Evolutionary conservation across 352 stramenopile genomes (phyloP).

Genomic region (Globisporangium iwayamae): DNA sequence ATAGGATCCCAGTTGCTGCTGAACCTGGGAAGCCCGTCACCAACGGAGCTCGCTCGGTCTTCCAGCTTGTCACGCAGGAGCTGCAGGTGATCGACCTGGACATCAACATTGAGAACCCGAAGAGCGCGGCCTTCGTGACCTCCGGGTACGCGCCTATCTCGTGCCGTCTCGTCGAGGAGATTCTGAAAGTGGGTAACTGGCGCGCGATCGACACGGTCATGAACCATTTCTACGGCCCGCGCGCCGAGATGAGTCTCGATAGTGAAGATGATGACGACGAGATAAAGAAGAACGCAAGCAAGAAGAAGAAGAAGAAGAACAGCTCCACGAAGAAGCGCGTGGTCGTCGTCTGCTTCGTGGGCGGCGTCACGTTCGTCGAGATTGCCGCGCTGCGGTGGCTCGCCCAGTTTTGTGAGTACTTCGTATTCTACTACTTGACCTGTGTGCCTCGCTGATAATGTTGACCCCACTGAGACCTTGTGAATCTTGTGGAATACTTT

Average conservation of each 20-base stretch:
- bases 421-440: background rate
- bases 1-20: too few relatives aligned
- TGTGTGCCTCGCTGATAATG: background rate
- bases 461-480: background rate
- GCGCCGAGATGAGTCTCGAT: constrained; percentile 43
- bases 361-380: constrained; percentile 68
- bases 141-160: constrained; percentile 70
- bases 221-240: constrained; percentile 43
- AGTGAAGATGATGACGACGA: constrained; percentile 12
- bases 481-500: constrained; percentile 1
- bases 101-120: constrained; percentile 48
- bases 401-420: constrained; percentile 51
- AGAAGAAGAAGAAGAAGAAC: constrained; percentile 25
- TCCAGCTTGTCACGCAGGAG: constrained; percentile 25
- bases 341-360: constrained; percentile 64
- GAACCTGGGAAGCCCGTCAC: background rate
- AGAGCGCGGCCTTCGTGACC: constrained; percentile 64
- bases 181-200: constrained; percentile 51
- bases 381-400: constrained; percentile 75
- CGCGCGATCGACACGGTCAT: constrained; percentile 44
- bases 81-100: constrained; percentile 55
- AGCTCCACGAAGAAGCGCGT: constrained; percentile 28
- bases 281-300: constrained; percentile 8
- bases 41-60: constrained; percentile 18
- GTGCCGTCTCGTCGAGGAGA: constrained; percentile 61